Conservation (phyloP, 208 protist species). For the Trypanosoma congolense region DNA sequence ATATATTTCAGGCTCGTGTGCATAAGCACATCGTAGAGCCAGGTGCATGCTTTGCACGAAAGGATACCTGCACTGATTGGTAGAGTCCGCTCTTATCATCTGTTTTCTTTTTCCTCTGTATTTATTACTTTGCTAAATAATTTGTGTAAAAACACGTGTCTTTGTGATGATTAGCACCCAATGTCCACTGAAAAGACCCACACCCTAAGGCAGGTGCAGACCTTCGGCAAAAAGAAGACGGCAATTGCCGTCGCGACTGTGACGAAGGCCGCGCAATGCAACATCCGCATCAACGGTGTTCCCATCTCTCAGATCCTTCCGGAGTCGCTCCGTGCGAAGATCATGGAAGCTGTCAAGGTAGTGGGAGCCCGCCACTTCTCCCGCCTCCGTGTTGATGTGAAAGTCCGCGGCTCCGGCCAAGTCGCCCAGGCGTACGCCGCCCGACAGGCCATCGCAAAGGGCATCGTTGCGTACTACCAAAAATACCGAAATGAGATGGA, state of each 20-base stretch:
- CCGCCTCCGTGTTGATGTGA: slow-evolving; percentile 97
- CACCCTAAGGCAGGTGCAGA: slow-evolving; percentile 88
- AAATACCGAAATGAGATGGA: slow-evolving; percentile 96
- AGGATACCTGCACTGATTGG: too few relatives aligned
- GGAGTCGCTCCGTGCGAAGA: slow-evolving; percentile 97
- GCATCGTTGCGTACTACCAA: slow-evolving; percentile 98
- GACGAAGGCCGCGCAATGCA: slow-evolving; percentile 94
- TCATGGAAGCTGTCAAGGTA: slow-evolving; percentile 96
- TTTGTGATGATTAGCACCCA: slow-evolving; percentile 10
- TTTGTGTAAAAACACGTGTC: neutral
- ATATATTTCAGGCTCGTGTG: too few relatives aligned
- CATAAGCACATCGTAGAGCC: too few relatives aligned
- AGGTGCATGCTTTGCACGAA: too few relatives aligned
- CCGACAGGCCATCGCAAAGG: slow-evolving; percentile 99
- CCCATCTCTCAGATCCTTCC: slow-evolving; percentile 97
- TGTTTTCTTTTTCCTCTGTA: neutral
- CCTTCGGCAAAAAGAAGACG: slow-evolving; percentile 98
- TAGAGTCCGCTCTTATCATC: too few relatives aligned
- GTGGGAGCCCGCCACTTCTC: slow-evolving; percentile 93
- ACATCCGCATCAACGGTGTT: slow-evolving; percentile 98
- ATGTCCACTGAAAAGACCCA: slow-evolving; percentile 60
- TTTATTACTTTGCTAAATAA: slow-evolving; percentile 6
- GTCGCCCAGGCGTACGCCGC: slow-evolving; percentile 98
- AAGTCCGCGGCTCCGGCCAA: slow-evolving; percentile 97
- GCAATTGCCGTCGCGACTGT: slow-evolving; percentile 98